phyloP scores from a whole-genome alignment of 768 basidiomycete genomes.

The Leccinum longicurvipes region DNA sequence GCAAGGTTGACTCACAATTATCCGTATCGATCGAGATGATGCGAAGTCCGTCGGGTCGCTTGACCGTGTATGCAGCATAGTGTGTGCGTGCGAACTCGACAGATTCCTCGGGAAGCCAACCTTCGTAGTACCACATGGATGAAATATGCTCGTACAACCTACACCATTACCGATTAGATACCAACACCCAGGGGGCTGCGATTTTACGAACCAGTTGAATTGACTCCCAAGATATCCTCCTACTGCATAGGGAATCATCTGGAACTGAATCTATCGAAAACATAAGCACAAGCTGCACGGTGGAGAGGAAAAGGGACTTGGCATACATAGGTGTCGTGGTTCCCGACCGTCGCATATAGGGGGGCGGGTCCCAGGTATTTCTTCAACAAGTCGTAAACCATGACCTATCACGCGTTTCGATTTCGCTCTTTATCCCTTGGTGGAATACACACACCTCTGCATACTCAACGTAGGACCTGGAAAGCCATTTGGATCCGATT shows the following conservation, averaged over 20 bases:
- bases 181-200: background rate
- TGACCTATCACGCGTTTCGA: constrained; percentile 36
- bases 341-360: constrained; percentile 69
- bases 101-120: constrained; percentile 40
- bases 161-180: background rate
- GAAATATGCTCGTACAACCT: constrained; percentile 52
- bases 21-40: constrained; percentile 50
- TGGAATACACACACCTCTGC: constrained; percentile 42
- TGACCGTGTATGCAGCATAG: constrained; percentile 46
- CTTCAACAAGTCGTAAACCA: constrained; percentile 61
- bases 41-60: constrained; percentile 41
- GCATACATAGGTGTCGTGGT: constrained; percentile 67
- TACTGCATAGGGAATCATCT: constrained; percentile 39
- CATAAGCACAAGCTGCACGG: background rate
- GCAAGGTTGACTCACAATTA: constrained; percentile 33
- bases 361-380: constrained; percentile 56
- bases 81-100: constrained; percentile 40
- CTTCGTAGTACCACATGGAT: constrained; percentile 42
- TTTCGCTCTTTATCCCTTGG: background rate
- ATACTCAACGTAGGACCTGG: constrained; percentile 55
- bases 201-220: constrained; percentile 38
- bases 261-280: constrained; percentile 9
- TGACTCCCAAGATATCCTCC: constrained; percentile 32
- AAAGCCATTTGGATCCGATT: background rate
- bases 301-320: background rate